Conservation (phyloP, 1,284 basidiomycete genomes). For the Irpex sp. region DNA sequence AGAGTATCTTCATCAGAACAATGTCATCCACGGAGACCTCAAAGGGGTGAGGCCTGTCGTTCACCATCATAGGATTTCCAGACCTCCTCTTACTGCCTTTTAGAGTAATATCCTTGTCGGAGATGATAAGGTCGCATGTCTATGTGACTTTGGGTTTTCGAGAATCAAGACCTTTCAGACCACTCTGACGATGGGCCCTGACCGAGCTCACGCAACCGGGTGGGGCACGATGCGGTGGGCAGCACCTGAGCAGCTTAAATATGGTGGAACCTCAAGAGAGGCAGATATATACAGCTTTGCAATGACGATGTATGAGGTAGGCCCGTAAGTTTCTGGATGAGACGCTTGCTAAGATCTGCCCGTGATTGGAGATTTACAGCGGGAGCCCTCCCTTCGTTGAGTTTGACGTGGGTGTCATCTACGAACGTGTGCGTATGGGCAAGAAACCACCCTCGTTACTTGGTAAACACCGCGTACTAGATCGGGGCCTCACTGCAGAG, state of each 20-base stretch:
- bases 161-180: constrained; percentile 6
- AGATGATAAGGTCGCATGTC: constrained; percentile 11
- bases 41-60: constrained; percentile 13
- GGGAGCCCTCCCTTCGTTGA: neutral
- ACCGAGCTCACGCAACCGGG: neutral
- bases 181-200: neutral
- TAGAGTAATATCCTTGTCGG: constrained; percentile 18
- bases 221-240: constrained; percentile 14
- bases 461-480: neutral
- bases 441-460: neutral
- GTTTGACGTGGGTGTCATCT: neutral
- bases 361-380: neutral
- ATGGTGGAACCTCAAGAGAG: neutral
- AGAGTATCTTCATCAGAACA: constrained; percentile 11
- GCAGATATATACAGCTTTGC: constrained; percentile 18
- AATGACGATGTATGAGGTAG: constrained; percentile 20
- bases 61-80: neutral
- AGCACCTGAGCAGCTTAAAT: constrained; percentile 12
- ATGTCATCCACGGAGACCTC: constrained; percentile 16
- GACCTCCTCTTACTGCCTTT: neutral
- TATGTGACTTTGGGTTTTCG: constrained; percentile 17
- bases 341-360: neutral
- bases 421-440: neutral
- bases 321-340: neutral
- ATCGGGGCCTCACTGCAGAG: neutral